A percentile compares a stretch with the other conserved stretches of the same genome.
These are phyloP conservation scores for Euphorbia schlechtendalii DNA, from an alignment of 441 rosid species.

Conservation along the genomic window DNA sequence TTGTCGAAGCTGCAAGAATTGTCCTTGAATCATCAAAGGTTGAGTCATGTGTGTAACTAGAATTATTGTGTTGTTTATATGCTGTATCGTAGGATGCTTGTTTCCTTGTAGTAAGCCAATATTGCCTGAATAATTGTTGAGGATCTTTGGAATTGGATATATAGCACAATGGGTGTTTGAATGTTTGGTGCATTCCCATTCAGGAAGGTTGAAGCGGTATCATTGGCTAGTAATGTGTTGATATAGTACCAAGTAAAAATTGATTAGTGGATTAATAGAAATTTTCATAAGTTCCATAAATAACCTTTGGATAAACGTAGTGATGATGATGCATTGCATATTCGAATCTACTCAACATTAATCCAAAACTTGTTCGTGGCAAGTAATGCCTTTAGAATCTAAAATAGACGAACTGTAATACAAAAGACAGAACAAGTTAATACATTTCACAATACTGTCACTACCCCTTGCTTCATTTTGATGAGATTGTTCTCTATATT, in stretches of 20 bases:
- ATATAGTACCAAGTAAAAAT: too few relatives aligned
- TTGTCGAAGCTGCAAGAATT: conserved; percentile 53
- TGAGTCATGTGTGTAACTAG: conserved; percentile 21
- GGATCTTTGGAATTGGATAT: too few relatives aligned
- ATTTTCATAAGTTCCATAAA: too few relatives aligned
- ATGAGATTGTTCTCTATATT: conserved; percentile 76
- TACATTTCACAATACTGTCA: conserved; percentile 36
- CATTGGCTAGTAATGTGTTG: too few relatives aligned
- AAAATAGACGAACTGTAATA: neutral
- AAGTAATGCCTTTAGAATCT: neutral
- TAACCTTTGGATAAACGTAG: too few relatives aligned
- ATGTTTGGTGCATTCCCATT: too few relatives aligned
- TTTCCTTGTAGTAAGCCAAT: too few relatives aligned
- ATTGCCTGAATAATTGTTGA: too few relatives aligned
- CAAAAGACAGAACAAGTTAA: neutral
- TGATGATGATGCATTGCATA: too few relatives aligned
- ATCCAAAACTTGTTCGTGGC: neutral
- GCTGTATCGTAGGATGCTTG: neutral
- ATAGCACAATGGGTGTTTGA: too few relatives aligned
- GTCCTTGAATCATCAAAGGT: conserved; percentile 44
- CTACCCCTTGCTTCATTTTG: conserved; percentile 73
- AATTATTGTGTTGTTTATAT: neutral
- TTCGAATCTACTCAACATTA: neutral
- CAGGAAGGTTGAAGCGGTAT: too few relatives aligned
- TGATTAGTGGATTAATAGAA: too few relatives aligned